Conservation (phyloP, 1,284 basidiomycete genomes). For the Tylopilus orsonianus region DNA sequence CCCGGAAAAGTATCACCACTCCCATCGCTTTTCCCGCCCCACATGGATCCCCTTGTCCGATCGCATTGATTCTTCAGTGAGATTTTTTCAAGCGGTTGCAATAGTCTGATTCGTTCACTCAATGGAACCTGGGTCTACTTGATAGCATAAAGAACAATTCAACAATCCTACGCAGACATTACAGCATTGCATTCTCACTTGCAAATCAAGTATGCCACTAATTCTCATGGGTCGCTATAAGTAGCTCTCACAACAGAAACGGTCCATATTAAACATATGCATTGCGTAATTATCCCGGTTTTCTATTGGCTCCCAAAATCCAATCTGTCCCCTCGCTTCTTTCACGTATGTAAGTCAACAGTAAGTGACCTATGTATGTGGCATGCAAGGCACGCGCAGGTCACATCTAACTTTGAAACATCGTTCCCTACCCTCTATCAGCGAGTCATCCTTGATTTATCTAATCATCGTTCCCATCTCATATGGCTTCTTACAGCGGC, state of each 20-base stretch:
- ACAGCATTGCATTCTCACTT: not conserved
- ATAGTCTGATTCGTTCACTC: not conserved
- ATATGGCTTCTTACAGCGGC: not conserved
- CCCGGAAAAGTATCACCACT: too few species aligned
- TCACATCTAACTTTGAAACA: not conserved
- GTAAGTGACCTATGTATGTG: not conserved
- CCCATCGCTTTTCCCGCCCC: not conserved
- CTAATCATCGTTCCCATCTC: not conserved
- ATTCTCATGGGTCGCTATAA: not conserved
- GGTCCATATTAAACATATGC: not conserved
- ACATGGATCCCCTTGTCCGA: too few species aligned
- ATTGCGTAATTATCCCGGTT: not conserved
- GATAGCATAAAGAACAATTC: not conserved
- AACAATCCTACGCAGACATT: not conserved
- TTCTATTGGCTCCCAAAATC: conserved; percentile 5
- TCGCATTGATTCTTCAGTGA: too few species aligned
- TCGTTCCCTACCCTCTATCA: not conserved
- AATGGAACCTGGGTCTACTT: too few species aligned
- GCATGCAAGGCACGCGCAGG: not conserved
- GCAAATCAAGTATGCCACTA: not conserved
- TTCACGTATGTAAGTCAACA: conserved; percentile 1
- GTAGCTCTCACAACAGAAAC: not conserved
- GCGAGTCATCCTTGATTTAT: not conserved
- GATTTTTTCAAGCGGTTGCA: not conserved
- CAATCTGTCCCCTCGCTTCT: conserved; percentile 2